Evolutionary conservation across 371 early-diverging fungal genomes (phyloP), one percentile per base, ranked within the genome.

Genomic region (Apophysomyces variabilis): DNA sequence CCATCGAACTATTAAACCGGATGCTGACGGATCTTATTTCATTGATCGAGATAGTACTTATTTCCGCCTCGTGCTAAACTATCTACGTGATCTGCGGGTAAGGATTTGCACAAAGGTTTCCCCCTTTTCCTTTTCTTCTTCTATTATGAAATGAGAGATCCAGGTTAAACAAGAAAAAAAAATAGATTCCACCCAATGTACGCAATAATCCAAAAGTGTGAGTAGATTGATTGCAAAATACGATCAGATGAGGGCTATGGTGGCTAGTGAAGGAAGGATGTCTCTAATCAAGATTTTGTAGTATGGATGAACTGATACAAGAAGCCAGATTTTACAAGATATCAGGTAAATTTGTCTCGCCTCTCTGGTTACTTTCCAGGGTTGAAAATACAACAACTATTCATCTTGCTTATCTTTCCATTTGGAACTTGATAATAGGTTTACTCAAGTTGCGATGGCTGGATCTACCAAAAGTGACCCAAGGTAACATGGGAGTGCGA

Each of bases 231-330:
- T 26, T 26, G 32, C 32, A 26, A 3, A 26, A 26, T 26, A 26
- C 32, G 3, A 26, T 1, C 3, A 26, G 32, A 26, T 26, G 32
- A 26, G 32, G 0, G 32, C 0, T 26, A 26, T 26, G 32, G 32
- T 26, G 1, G 32, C 32, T 26, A 26, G 32, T 3, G 32, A 26
- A 26, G 32, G 32, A 3, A 26, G 32, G 32, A 26, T 26, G 3
- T 26, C 32, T 26, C 32, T 26, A 26, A 26, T 26, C 32, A 26
- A 26, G 32, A 26, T 26, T 59, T 41, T 38, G 8, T 57, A 79
- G 77, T 12, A 79, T 76, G 79, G 80, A 79, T 39, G 80, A 79
- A 54, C 58, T 79, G 9, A 77, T 77, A 69, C 80, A 79, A 64
- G 80, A 79, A 62, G 80, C 80, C 44, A 50, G 58, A 1, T 79